Evolutionary conservation across 2,329 filamentous ascomycete species (phyloP).

Genomic region (Dactylonectria estremocensis): DNA sequence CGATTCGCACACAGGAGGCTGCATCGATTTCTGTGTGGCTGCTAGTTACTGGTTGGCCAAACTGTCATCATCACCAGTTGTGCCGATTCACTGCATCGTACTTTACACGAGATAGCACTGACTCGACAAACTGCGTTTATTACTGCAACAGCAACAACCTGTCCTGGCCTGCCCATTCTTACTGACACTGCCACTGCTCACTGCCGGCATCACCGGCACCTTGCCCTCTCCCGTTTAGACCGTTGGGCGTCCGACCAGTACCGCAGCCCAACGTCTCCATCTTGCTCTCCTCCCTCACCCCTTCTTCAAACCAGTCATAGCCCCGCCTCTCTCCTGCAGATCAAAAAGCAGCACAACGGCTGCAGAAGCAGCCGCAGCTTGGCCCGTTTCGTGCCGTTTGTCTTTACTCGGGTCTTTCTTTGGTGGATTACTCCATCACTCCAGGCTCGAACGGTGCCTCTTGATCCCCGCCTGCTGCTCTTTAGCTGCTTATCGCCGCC

Average conservation of each 20-base stretch:
- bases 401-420: slow-evolving; percentile 20
- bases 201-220: slow-evolving; percentile 14
- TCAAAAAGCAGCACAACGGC: slow-evolving; percentile 28
- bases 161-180: too few relatives aligned
- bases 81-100: background rate
- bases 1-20: slow-evolving; percentile 35
- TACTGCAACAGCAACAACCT: too few relatives aligned
- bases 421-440: slow-evolving; percentile 22
- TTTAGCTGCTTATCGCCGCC: slow-evolving; percentile 36
- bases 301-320: slow-evolving; percentile 25
- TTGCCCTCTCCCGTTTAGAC: slow-evolving; percentile 15
- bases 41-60: background rate
- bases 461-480: slow-evolving; percentile 34
- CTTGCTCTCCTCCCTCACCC: slow-evolving; percentile 27
- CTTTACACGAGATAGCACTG: background rate
- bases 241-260: slow-evolving; percentile 24
- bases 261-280: slow-evolving; percentile 20
- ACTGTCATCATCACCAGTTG: background rate
- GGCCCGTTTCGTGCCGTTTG: slow-evolving; percentile 28
- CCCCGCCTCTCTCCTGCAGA: slow-evolving; percentile 30
- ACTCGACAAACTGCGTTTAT: background rate
- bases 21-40: background rate
- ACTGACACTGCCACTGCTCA: background rate
- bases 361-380: slow-evolving; percentile 22
- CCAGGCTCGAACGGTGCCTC: slow-evolving; percentile 32